Base-by-base conservation (phyloP, 2,329 filamentous ascomycete genomes). In the Cyclaneusma minus region DNA sequence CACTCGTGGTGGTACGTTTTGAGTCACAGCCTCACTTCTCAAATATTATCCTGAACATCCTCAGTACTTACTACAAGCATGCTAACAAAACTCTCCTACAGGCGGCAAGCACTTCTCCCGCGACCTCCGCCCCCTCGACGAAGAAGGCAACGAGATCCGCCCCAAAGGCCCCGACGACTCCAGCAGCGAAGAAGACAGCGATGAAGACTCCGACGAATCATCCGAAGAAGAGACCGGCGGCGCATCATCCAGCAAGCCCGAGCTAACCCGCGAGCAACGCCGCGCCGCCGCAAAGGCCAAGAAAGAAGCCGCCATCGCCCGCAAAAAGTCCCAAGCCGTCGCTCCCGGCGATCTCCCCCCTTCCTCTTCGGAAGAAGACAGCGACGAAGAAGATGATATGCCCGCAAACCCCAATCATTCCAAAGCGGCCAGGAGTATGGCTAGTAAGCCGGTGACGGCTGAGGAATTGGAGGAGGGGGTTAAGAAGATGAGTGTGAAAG, bases 101-200 rank as follows among this genome's bases (percentile, higher is more conserved):
- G 85, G 85, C 35, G 89, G 89, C 47, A 93, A 94, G 57, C 77
- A 92, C 48, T 98, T 91, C 60, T 94, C 85, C 39, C 78, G 83
- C 39, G 76, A 94, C 51, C 72, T 95, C 24, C 75, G 81, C 51
- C 85, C 85, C 12, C 58, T 89, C 45, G 85, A 94, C 46, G 75
- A 74, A 40, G 81, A 95, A 47, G 89, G 87, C 41, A 89, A 89
- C 46, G 73, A 82, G 41, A 63, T 87, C 35, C 75, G 78, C 62
- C 87, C 93, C 68, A 93, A 87, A 81, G 73, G 68, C 48, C 68
- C 73, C 48, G 56, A 69, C 16, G 54, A 55, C 24, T 41, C 56
- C 29, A 49, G 69, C 3, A 56, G 62, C 20, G 62, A 67, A 29
- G 49, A 55, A 23, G 52, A 50, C 2, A 47, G 54, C 11, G 54